A percentile compares a stretch with the other conserved stretches of the same genome.
Conservation (phyloP, 2,329 filamentous ascomycete genomes). For the Zelopaecilomyces penicillatus region DNA sequence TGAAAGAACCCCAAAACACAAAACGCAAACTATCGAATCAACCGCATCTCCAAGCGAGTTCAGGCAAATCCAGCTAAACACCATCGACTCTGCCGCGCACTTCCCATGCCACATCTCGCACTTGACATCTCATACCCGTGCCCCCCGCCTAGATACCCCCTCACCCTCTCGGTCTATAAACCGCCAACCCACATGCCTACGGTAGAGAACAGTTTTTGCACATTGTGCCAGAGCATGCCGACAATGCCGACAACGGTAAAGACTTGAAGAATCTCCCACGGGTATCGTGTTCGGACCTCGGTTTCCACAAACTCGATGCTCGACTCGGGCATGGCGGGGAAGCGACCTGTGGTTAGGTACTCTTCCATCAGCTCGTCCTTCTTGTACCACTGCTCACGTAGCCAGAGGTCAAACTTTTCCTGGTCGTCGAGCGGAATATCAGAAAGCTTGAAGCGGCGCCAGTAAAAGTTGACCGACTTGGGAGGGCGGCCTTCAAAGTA, state of each 20-base stretch:
- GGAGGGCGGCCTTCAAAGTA: constrained; percentile 84
- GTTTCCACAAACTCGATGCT: constrained; percentile 47
- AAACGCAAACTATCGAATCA: no score
- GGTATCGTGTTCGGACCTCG: constrained; percentile 44
- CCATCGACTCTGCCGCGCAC: not conserved
- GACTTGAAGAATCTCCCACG: constrained; percentile 48
- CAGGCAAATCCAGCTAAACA: no score
- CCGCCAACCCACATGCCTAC: constrained; percentile 12
- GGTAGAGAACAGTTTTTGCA: constrained; percentile 20
- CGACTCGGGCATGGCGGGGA: constrained; percentile 59
- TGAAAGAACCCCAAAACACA: no score
- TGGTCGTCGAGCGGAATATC: constrained; percentile 73
- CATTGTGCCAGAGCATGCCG: constrained; percentile 33
- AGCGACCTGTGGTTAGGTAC: constrained; percentile 68
- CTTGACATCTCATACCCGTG: not conserved
- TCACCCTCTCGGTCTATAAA: constrained; percentile 6
- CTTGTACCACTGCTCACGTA: constrained; percentile 79
- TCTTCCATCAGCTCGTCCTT: constrained; percentile 86
- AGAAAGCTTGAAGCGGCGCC: constrained; percentile 73
- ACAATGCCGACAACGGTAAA: constrained; percentile 41
- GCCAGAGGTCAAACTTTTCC: constrained; percentile 73
- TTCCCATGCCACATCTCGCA: not conserved
- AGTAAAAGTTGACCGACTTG: constrained; percentile 94
- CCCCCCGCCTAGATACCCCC: not conserved
- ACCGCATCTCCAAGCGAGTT: no score